Evolutionary conservation across 2,329 filamentous ascomycete species (phyloP).

Genomic region (Fusarium concolor): DNA sequence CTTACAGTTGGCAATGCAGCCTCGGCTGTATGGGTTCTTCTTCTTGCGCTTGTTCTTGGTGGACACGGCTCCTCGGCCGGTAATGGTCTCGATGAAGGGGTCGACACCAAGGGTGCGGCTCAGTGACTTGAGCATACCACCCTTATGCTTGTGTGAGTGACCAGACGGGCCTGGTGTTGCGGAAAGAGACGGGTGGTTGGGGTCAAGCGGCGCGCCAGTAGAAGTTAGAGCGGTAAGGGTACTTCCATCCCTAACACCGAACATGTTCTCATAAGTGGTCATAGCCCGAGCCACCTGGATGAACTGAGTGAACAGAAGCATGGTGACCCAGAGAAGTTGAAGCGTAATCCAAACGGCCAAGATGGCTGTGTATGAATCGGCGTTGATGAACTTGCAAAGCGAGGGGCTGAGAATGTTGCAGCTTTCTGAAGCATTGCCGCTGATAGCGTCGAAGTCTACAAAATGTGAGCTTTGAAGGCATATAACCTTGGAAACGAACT

Average conservation of each 20-base stretch:
- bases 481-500: slow-evolving; percentile 46
- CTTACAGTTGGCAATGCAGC: slow-evolving; percentile 87
- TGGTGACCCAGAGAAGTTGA: slow-evolving; percentile 95
- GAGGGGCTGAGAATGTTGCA: slow-evolving; percentile 82
- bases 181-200: slow-evolving; percentile 73
- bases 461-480: slow-evolving; percentile 9
- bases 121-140: slow-evolving; percentile 81
- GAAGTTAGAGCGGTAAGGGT: slow-evolving; percentile 82
- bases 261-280: slow-evolving; percentile 98
- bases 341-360: slow-evolving; percentile 82
- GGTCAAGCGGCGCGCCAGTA: slow-evolving; percentile 77
- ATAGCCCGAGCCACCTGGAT: slow-evolving; percentile 91
- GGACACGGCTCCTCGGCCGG: slow-evolving; percentile 79
- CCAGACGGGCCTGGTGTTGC: slow-evolving; percentile 56
- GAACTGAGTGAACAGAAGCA: slow-evolving; percentile 94
- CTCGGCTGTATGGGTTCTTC: slow-evolving; percentile 86
- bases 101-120: slow-evolving; percentile 89
- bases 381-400: slow-evolving; percentile 81
- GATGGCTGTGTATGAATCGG: slow-evolving; percentile 86
- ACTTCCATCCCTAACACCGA: slow-evolving; percentile 71
- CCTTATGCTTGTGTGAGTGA: slow-evolving; percentile 66
- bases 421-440: slow-evolving; percentile 61
- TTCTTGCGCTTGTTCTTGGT: slow-evolving; percentile 65
- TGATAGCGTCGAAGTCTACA: slow-evolving; percentile 71
- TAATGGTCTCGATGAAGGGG: slow-evolving; percentile 92